These are phyloP conservation scores for Cyclotella cryptica DNA, from an alignment of 108 stramenopile species.

Conservation along the genomic window DNA sequence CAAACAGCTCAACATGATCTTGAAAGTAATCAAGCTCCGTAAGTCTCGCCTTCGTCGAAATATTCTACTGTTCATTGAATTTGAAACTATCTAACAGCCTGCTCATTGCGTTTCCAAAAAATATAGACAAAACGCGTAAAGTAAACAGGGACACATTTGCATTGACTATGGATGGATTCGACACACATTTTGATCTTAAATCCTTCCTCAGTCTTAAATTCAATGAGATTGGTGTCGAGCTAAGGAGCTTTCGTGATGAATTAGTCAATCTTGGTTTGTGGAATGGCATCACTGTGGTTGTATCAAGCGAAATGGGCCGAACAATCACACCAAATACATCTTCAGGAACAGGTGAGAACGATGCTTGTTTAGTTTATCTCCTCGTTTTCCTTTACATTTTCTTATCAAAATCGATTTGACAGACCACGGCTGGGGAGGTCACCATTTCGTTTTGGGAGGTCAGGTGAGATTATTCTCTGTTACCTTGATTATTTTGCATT, in stretches of 20 bases:
- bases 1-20: conserved; percentile 38
- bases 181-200: conserved; percentile 52
- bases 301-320: conserved; percentile 69
- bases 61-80: not conserved
- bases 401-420: not conserved
- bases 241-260: conserved; percentile 55
- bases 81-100: not conserved
- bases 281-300: conserved; percentile 60
- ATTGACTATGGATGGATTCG: conserved; percentile 62
- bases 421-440: conserved; percentile 30
- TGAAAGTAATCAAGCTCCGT: conserved; percentile 52
- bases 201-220: conserved; percentile 9
- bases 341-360: conserved; percentile 16
- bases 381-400: not conserved
- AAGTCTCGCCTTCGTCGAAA: not conserved
- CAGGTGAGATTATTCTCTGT: conserved; percentile 2
- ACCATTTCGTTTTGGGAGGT: conserved; percentile 54
- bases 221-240: conserved; percentile 36
- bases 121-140: conserved; percentile 23
- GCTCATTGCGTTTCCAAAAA: not conserved
- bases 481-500: not conserved
- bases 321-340: conserved; percentile 57
- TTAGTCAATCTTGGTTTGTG: conserved; percentile 51
- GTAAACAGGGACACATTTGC: conserved; percentile 67
- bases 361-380: not conserved